Percentiles rank a stretch among this genome's conserved stretches.
These are phyloP conservation scores for Penicillium cosmopolitanum DNA, from an alignment of 495 filamentous ascomycete species.

Conservation along the genomic window DNA sequence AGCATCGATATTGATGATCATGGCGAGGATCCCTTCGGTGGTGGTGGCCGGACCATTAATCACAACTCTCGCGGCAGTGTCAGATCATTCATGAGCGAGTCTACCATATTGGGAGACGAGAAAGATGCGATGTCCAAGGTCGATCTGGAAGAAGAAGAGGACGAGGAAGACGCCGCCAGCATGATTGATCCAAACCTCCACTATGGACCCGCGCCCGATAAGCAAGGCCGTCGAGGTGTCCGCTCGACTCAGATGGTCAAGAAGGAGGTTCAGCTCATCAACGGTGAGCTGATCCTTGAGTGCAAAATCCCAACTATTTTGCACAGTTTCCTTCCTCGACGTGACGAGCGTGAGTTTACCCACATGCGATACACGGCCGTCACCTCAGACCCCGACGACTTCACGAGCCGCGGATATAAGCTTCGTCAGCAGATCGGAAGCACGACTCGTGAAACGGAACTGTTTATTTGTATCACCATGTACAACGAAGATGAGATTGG, in stretches of 20 bases:
- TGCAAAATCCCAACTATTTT: constrained; percentile 99
- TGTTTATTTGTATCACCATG: constrained; percentile 99
- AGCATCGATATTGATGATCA: constrained; percentile 56
- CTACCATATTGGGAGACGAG: constrained; percentile 64
- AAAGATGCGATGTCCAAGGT: constrained; percentile 47
- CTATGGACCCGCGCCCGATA: constrained; percentile 85
- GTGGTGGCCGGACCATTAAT: constrained; percentile 54
- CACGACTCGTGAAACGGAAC: constrained; percentile 89
- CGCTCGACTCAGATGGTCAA: constrained; percentile 85
- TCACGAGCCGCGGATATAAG: constrained; percentile 84
- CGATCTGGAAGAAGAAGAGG: constrained; percentile 45
- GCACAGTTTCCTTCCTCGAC: constrained; percentile 88
- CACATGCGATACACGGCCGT: constrained; percentile 99
- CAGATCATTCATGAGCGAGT: constrained; percentile 67
- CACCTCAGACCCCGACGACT: constrained; percentile 97
- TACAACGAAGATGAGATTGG: constrained; percentile 96
- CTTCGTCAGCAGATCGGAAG: constrained; percentile 91
- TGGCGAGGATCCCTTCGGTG: constrained; percentile 83
- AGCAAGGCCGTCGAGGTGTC: constrained; percentile 82
- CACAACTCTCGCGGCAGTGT: constrained; percentile 50
- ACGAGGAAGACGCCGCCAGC: constrained; percentile 41
- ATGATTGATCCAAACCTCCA: constrained; percentile 57
- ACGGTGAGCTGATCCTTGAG: constrained; percentile 95
- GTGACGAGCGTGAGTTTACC: constrained; percentile 95
- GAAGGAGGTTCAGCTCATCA: constrained; percentile 94